Conservation (phyloP, 495 filamentous ascomycete species). For the Tetracladium marchalianum region DNA sequence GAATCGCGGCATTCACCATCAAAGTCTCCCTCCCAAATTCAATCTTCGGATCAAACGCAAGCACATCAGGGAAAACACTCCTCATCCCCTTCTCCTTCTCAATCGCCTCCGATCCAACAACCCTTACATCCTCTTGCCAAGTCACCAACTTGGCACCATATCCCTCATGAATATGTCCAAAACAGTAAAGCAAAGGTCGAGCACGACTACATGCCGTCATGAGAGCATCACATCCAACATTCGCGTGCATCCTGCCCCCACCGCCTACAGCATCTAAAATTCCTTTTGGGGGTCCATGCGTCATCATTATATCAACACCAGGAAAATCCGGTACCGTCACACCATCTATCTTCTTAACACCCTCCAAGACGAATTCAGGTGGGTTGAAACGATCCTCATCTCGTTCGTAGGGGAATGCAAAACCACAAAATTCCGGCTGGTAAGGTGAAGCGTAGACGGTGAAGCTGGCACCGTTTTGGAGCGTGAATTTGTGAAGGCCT, state of each 20-base stretch:
- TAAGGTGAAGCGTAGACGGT: slow-evolving; percentile 64
- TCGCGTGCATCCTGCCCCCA: slow-evolving; percentile 2
- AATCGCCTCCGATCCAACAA: slow-evolving; percentile 29
- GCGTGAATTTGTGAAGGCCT: slow-evolving; percentile 43
- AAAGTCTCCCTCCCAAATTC: slow-evolving; percentile 48
- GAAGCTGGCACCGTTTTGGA: slow-evolving; percentile 48
- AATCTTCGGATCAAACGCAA: slow-evolving; percentile 26
- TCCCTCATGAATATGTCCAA: slow-evolving; percentile 67
- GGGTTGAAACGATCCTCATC: slow-evolving; percentile 32
- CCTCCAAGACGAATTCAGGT: slow-evolving; percentile 14
- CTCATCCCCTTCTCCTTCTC: slow-evolving; percentile 31
- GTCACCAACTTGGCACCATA: slow-evolving; percentile 55
- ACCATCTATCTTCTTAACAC: slow-evolving; percentile 17
- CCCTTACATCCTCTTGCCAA: slow-evolving; percentile 36
- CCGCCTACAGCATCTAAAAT: slow-evolving; percentile 40
- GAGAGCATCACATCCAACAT: slow-evolving; percentile 47
- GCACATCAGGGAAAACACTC: slow-evolving; percentile 36
- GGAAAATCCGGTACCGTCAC: slow-evolving; percentile 33
- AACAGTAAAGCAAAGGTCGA: slow-evolving; percentile 53
- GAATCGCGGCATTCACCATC: slow-evolving; percentile 63
- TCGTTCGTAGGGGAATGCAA: slow-evolving; percentile 53
- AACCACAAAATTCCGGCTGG: slow-evolving; percentile 46
- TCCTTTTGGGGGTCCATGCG: slow-evolving; percentile 59
- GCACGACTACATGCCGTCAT: slow-evolving; percentile 44
- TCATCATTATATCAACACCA: slow-evolving; percentile 55